Conservation (phyloP, 352 stramenopile genomes). For the Phytophthora capsici region DNA sequence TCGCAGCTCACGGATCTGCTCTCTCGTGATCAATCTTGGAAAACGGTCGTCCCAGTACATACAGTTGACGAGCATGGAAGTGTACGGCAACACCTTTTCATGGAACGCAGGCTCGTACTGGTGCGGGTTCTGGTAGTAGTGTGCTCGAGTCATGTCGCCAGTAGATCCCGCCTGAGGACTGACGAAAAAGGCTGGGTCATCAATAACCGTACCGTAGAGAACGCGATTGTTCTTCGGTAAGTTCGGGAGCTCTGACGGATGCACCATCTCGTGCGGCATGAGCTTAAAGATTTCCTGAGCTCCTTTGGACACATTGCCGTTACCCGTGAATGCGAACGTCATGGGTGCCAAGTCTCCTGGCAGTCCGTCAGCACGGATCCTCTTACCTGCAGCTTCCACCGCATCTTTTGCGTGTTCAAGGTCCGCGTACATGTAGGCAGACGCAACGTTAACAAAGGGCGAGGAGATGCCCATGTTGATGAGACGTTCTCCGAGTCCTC, state of each 20-base stretch:
- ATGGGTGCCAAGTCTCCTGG: slow-evolving; percentile 78
- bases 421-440: slow-evolving; percentile 94
- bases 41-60: slow-evolving; percentile 97
- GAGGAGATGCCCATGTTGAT: slow-evolving; percentile 94
- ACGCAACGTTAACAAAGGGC: slow-evolving; percentile 94
- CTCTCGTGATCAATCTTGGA: slow-evolving; percentile 92
- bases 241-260: slow-evolving; percentile 84
- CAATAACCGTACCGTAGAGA: slow-evolving; percentile 84
- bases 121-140: slow-evolving; percentile 93
- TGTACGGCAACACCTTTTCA: slow-evolving; percentile 88
- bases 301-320: slow-evolving; percentile 94
- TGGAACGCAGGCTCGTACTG: slow-evolving; percentile 93
- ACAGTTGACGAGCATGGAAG: slow-evolving; percentile 95
- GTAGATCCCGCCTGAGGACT: slow-evolving; percentile 44
- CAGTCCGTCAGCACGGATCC: slow-evolving; percentile 85
- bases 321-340: slow-evolving; percentile 94
- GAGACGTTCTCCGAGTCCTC: slow-evolving; percentile 92
- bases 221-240: slow-evolving; percentile 67
- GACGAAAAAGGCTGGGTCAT: slow-evolving; percentile 74
- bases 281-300: slow-evolving; percentile 95
- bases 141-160: slow-evolving; percentile 45
- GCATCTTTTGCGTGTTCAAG: slow-evolving; percentile 89
- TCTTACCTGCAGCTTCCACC: slow-evolving; percentile 80
- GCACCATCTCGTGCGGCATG: slow-evolving; percentile 94
- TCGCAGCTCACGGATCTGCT: slow-evolving; percentile 86